These are phyloP conservation scores for Citrullus amarus DNA, from an alignment of 306 rosid species.

Conservation along the genomic window DNA sequence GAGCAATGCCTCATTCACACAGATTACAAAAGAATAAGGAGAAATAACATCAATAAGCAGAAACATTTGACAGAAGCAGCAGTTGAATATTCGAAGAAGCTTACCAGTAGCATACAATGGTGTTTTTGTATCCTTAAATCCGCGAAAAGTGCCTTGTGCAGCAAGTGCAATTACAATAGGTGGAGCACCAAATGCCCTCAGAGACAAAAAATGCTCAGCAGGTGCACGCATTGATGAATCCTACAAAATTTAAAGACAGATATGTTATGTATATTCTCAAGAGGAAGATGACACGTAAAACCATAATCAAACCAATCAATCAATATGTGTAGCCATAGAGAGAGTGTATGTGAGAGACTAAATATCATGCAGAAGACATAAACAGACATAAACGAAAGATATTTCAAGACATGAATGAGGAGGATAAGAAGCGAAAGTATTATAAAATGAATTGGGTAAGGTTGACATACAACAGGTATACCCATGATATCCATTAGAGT, in stretches of 20 bases:
- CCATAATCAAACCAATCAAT: neutral
- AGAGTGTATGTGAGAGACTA: neutral
- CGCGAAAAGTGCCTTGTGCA: constrained; percentile 94
- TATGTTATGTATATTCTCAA: neutral
- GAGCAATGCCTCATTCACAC: neutral
- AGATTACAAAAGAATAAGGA: neutral
- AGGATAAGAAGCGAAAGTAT: neutral
- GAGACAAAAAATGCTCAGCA: constrained; percentile 70
- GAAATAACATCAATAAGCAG: neutral
- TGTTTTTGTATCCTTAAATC: constrained; percentile 81
- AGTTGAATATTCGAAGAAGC: constrained; percentile 21
- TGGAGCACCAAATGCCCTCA: constrained; percentile 90
- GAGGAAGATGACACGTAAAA: neutral
- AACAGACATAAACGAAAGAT: neutral
- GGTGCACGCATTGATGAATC: constrained; percentile 83
- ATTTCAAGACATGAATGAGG: neutral
- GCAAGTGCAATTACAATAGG: constrained; percentile 84
- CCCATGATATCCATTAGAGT: constrained; percentile 76
- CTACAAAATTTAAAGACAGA: constrained; percentile 23
- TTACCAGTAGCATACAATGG: constrained; percentile 86
- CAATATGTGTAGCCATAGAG: neutral
- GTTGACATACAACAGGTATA: constrained; percentile 76
- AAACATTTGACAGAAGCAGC: neutral
- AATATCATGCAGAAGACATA: neutral
- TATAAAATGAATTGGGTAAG: constrained; percentile 17